Evolutionary conservation across 352 stramenopile species (phyloP), one percentile per base, ranked within the genome.

Genomic region (Globisporangium nagaii): DNA sequence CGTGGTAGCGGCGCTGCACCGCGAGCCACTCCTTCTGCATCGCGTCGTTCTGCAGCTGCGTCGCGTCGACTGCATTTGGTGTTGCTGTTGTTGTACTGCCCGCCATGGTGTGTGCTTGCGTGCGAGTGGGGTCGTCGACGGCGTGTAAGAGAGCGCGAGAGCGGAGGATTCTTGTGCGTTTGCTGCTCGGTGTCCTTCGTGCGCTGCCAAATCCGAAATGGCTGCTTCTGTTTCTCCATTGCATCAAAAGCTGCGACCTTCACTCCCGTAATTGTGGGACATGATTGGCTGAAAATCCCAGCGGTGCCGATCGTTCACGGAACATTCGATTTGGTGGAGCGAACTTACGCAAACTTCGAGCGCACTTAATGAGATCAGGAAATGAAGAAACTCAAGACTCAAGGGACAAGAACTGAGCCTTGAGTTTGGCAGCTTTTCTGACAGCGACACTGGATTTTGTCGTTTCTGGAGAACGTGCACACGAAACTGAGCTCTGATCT

Each of bases 1-100:
- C 56, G 42, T 88, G 66, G 60, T 91, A 89, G 41, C 76, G 76
- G 4, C 79, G 72, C 63, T 87, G 64, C 13, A 91, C 56, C 17
- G 74, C 73, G 62, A 86, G 70, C 63, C 79, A 85, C 51, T 91
- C 81, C 55, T 81, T 77, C 56, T 65, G 63, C 17, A 55, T 60
- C 24, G 58, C 56, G 53, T 84, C 60, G 44, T 68, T 60, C 44
- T 66, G 56, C 59, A 54, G 57, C 41, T 60, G 69, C 25, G 58
- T 15, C 15, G 25, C 35, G 25, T 36, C 15, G 6, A 20, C 12
- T 19, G 43, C n/a, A n/a, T n/a, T n/a, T n/a, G n/a, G n/a, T n/a
- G n/a, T n/a, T n/a, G n/a, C 37, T 4, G 44, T n/a, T n/a, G 41
- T 31, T 2, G 12, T 20, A 19, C 11, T 35, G 28, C 20, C 17